Percentiles rank a stretch among this genome's conserved stretches.
phyloP scores from a whole-genome alignment of 2,329 filamentous ascomycete species.

The Colletotrichum somersetense region DNA sequence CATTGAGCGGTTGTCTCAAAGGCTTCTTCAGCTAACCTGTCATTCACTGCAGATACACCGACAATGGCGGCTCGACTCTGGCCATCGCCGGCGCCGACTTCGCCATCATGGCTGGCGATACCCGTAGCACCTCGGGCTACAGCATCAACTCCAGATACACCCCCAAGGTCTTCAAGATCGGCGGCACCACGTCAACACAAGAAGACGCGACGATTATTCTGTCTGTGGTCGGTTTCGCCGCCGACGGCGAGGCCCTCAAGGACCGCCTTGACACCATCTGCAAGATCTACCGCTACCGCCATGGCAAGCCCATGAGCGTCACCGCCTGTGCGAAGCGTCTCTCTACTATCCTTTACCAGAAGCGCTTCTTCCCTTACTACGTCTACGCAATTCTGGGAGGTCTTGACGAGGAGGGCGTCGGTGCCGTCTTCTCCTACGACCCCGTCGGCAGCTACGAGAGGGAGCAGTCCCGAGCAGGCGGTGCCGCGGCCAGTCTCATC shows the following conservation, averaged over 20 bases:
- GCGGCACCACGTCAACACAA: constrained; percentile 88
- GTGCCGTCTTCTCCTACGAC: constrained; percentile 96
- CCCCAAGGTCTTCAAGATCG: constrained; percentile 97
- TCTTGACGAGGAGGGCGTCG: constrained; percentile 92
- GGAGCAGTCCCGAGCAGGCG: constrained; percentile 94
- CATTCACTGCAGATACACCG: constrained; percentile 79
- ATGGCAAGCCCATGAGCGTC: constrained; percentile 95
- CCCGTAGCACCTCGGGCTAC: constrained; percentile 94
- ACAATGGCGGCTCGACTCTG: constrained; percentile 96
- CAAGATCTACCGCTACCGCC: constrained; percentile 99
- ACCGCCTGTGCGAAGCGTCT: constrained; percentile 95
- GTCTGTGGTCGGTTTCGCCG: constrained; percentile 94
- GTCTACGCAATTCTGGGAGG: constrained; percentile 94
- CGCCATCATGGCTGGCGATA: constrained; percentile 97
- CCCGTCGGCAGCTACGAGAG: constrained; percentile 98
- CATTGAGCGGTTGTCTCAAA: not conserved
- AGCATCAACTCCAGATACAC: constrained; percentile 98
- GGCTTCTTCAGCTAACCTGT: constrained; percentile 31
- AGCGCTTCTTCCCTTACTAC: constrained; percentile 99
- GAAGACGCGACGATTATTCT: constrained; percentile 88
- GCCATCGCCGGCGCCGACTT: constrained; percentile 96
- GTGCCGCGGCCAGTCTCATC: constrained; percentile 92
- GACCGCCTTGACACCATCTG: constrained; percentile 94
- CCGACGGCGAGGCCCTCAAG: constrained; percentile 92
- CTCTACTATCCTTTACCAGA: constrained; percentile 94